phyloP scores from a whole-genome alignment of 2,329 filamentous ascomycete species.

The Ophiobolus disseminans region DNA sequence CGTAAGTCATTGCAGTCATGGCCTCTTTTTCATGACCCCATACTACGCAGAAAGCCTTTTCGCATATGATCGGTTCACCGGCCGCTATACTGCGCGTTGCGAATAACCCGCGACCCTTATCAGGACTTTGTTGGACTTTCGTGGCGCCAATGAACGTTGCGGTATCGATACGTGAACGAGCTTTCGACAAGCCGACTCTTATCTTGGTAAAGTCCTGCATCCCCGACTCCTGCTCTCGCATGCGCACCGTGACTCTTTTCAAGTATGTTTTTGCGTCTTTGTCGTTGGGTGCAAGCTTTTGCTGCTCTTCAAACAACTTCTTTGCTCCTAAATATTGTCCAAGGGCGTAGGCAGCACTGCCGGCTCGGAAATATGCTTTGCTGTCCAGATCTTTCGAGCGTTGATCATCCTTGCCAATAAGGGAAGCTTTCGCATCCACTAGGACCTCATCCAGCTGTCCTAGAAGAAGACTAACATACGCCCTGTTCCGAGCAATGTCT shows the following conservation, averaged over 20 bases:
- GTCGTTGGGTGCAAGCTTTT: conserved; percentile 40
- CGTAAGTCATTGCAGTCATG: conserved; percentile 55
- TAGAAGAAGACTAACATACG: conserved; percentile 42
- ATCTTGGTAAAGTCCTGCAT: conserved; percentile 47
- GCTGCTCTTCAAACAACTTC: conserved; percentile 44
- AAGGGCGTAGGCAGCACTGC: conserved; percentile 56
- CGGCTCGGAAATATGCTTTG: conserved; percentile 56
- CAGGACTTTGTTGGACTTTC: conserved; percentile 49
- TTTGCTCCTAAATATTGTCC: conserved; percentile 48
- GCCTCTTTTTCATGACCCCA: conserved; percentile 53
- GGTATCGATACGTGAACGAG: conserved; percentile 57
- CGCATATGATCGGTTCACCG: conserved; percentile 62
- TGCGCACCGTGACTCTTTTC: conserved; percentile 26
- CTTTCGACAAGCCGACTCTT: conserved; percentile 44
- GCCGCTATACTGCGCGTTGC: conserved; percentile 56
- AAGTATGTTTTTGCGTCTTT: conserved; percentile 39
- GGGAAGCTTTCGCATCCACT: conserved; percentile 37
- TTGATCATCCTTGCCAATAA: conserved; percentile 33
- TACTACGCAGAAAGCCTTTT: conserved; percentile 60
- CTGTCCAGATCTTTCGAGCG: conserved; percentile 45
- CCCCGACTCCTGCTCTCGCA: conserved; percentile 51
- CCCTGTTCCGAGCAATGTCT: conserved; percentile 47
- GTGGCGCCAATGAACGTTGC: conserved; percentile 57
- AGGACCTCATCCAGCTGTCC: conserved; percentile 39
- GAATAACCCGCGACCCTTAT: conserved; percentile 60